Percentiles rank a stretch among this genome's conserved stretches.
phyloP scores from a whole-genome alignment of 1,139 yeast genomes.

The Zygosaccharomyces pseudobailii region DNA sequence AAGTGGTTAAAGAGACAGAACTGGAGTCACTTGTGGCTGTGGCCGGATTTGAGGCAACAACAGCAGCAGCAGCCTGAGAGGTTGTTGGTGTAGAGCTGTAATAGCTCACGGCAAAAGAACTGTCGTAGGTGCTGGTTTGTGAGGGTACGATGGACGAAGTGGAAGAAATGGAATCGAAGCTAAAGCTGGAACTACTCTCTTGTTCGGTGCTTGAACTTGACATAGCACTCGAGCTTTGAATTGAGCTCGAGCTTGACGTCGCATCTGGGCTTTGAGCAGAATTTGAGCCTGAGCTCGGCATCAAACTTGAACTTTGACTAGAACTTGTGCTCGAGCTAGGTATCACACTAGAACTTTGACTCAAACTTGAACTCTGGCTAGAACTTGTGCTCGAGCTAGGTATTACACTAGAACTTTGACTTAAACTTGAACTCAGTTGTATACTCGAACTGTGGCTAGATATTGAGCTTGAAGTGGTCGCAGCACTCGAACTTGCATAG shows the following conservation, averaged over 20 bases:
- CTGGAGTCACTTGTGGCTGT: neutral
- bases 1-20: neutral
- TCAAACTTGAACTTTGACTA: no score
- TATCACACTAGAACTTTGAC: neutral
- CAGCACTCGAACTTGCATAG: neutral
- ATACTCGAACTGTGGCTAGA: neutral
- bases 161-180: no score
- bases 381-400: slow-evolving; percentile 5
- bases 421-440: neutral
- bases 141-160: neutral
- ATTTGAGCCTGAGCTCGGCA: neutral
- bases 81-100: neutral
- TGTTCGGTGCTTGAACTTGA: neutral
- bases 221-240: neutral
- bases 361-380: no score
- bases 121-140: neutral
- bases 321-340: slow-evolving; percentile 5
- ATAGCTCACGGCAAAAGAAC: neutral
- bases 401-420: neutral
- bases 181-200: no score
- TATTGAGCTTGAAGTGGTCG: neutral
- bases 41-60: neutral
- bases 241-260: neutral
- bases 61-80: neutral
- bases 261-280: neutral